Evolutionary conservation across 441 rosid species (phyloP).

Genomic region (Gossypium schwendimanii): DNA sequence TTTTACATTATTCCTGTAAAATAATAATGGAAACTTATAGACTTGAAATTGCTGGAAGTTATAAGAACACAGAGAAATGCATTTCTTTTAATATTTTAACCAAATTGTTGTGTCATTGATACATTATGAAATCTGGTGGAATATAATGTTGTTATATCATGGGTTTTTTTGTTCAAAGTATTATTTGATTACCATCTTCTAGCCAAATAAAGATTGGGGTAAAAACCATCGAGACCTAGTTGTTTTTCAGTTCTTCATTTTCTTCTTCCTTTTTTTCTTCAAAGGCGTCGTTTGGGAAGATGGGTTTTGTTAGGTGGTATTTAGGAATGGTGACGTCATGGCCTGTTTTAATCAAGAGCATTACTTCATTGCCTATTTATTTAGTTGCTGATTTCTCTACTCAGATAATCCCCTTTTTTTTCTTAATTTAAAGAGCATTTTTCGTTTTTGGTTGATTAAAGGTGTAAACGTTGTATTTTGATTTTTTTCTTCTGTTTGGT

Average conservation of each 20-base stretch:
- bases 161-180: background rate
- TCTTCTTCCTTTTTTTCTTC: slow-evolving; percentile 25
- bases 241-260: slow-evolving; percentile 14
- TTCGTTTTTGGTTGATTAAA: background rate
- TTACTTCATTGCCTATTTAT: slow-evolving; percentile 55
- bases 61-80: background rate
- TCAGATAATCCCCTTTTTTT: slow-evolving; percentile 45
- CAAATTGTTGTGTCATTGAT: background rate
- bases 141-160: background rate
- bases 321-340: slow-evolving; percentile 72
- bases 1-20: background rate
- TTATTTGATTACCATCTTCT: background rate
- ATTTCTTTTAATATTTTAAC: background rate
- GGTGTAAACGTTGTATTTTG: background rate
- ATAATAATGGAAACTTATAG: background rate
- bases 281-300: slow-evolving; percentile 19
- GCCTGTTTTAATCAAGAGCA: slow-evolving; percentile 69
- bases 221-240: background rate
- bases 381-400: slow-evolving; percentile 79
- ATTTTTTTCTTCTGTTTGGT: background rate
- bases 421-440: background rate
- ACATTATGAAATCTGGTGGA: background rate
- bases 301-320: slow-evolving; percentile 69
- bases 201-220: background rate
- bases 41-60: background rate